Evolutionary conservation across 1,284 basidiomycete genomes (phyloP).

Genomic region (Heterobasidion parviporum): DNA sequence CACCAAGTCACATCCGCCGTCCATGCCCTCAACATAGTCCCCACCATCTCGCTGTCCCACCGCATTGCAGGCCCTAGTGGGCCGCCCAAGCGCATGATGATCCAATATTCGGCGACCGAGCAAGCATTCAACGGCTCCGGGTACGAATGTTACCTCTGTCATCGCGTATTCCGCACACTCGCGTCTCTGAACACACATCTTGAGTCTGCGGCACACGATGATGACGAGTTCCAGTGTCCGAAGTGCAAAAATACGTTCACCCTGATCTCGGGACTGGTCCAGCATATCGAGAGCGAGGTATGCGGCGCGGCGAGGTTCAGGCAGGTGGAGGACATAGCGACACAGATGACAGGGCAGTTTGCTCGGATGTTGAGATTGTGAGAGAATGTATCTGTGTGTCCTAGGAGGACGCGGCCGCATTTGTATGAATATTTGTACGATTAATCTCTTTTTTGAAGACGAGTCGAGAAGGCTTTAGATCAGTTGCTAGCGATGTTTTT

Average conservation of each 20-base stretch:
- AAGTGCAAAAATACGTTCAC: constrained; percentile 30
- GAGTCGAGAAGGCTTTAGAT: too few species aligned
- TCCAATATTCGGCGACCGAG: constrained; percentile 28
- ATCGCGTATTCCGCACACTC: constrained; percentile 27
- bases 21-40: constrained; percentile 22
- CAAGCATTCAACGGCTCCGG: constrained; percentile 36
- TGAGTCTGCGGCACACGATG: constrained; percentile 35
- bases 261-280: constrained; percentile 39
- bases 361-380: constrained; percentile 7
- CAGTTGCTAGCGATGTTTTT: too few species aligned
- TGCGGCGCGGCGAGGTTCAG: constrained; percentile 40
- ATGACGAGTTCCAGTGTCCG: constrained; percentile 35
- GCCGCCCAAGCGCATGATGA: constrained; percentile 27
- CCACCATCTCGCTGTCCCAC: constrained; percentile 24
- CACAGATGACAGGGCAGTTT: constrained; percentile 18
- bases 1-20: constrained; percentile 24
- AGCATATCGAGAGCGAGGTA: constrained; percentile 47
- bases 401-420: too few species aligned
- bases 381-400: not conserved
- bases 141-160: constrained; percentile 51
- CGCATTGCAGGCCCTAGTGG: constrained; percentile 22
- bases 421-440: too few species aligned
- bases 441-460: too few species aligned
- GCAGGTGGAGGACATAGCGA: constrained; percentile 28
- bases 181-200: constrained; percentile 42